These are phyloP conservation scores for Candida tropicalis DNA, from an alignment of 1,139 yeast genomes.

Conservation along the genomic window DNA sequence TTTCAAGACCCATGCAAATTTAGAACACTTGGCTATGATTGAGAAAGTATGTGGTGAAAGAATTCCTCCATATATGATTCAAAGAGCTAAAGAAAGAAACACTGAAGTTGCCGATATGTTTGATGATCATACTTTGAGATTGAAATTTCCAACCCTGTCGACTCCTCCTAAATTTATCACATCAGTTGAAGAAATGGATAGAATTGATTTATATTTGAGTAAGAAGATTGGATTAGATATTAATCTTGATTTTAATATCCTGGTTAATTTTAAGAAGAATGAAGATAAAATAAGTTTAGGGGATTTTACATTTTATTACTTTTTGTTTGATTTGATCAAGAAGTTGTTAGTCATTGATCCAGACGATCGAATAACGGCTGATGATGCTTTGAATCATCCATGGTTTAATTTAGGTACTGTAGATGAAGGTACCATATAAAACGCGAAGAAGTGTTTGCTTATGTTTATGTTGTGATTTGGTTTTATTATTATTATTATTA, in stretches of 20 bases:
- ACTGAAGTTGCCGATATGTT: conserved; percentile 45
- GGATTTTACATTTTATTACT: conserved; percentile 76
- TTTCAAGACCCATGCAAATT: conserved; percentile 91
- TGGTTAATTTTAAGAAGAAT: conserved; percentile 45
- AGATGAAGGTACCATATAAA: conserved; percentile 60
- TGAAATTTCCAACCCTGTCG: conserved; percentile 37
- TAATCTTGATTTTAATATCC: conserved; percentile 42
- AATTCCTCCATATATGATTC: conserved; percentile 43
- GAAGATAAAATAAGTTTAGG: conserved; percentile 44
- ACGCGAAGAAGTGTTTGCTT: not conserved
- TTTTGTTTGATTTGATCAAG: conserved; percentile 66
- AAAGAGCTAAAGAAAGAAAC: conserved; percentile 35
- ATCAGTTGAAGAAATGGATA: conserved; percentile 53
- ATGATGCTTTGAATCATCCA: conserved; percentile 71
- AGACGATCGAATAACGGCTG: conserved; percentile 60
- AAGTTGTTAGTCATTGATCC: conserved; percentile 68
- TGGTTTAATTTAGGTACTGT: conserved; percentile 78
- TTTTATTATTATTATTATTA: not conserved
- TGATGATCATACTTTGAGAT: conserved; percentile 23
- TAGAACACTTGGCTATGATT: conserved; percentile 95
- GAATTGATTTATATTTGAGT: conserved; percentile 53
- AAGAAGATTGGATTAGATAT: conserved; percentile 43
- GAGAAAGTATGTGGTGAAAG: conserved; percentile 64
- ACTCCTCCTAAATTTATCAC: conserved; percentile 52
- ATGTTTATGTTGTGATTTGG: not conserved